phyloP scores from a whole-genome alignment of 129 eudicot species.

The Scalesia atractyloides region DNA sequence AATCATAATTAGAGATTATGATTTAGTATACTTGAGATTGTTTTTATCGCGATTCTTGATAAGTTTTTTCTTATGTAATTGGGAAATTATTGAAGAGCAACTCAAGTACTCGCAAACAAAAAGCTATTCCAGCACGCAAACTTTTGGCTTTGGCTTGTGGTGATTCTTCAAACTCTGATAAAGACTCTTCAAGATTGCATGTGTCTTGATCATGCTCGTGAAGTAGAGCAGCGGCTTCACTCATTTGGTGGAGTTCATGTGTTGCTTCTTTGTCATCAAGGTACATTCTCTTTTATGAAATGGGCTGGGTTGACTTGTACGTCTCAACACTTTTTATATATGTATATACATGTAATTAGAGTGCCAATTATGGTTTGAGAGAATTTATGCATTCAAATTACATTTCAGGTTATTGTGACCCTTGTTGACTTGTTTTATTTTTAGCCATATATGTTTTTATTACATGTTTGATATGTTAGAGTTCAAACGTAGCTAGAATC shows the following conservation, averaged over 20 bases:
- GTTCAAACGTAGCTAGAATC: no score
- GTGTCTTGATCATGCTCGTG: conserved; percentile 84
- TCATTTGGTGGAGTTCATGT: conserved; percentile 78
- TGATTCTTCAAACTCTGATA: conserved; percentile 58
- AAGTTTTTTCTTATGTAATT: conserved; percentile 12
- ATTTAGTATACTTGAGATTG: background rate
- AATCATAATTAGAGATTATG: background rate
- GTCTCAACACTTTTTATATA: no score
- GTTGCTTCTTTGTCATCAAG: background rate
- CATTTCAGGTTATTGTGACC: no score
- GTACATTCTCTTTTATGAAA: no score
- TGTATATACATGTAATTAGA: no score
- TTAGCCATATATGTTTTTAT: no score
- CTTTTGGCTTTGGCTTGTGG: background rate
- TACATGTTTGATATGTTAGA: no score
- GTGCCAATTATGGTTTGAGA: no score
- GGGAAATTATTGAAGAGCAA: conserved; percentile 42
- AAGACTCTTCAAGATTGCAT: conserved; percentile 69
- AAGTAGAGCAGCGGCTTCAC: conserved; percentile 67
- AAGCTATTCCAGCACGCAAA: conserved; percentile 57
- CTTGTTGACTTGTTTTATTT: background rate
- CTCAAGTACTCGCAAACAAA: conserved; percentile 14
- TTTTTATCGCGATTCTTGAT: background rate
- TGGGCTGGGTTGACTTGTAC: no score
- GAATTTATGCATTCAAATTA: no score